Evolutionary conservation across 2,329 filamentous ascomycete species (phyloP), one percentile per base, ranked within the genome.

Genomic region (Scedosporium boydii): DNA sequence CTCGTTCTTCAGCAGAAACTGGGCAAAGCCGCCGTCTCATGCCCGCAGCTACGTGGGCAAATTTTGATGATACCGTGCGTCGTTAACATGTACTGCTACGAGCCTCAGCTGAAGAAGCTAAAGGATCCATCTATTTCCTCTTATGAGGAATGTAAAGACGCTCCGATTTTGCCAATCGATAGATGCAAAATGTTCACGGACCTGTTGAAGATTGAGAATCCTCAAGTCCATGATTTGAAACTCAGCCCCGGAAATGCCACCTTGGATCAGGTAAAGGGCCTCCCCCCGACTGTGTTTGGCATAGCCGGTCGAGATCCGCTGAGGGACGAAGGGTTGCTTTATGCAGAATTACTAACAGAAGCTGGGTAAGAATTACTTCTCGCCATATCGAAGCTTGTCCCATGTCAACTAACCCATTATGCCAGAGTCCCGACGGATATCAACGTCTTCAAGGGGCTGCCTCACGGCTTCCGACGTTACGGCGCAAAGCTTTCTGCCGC

Each of bases 41-140:
- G 70, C 16, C 73, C 66, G 60, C 65, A 70, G 1, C 70, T 83
- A 60, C 75, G 76, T 0, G 83, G 83, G 0, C 82, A 84, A 64
- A 71, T 83, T 0, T 67, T 83, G 2, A 78, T 80, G 72, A 82
- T 82, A 10, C 80, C 81, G 0, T 75, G 73, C 4, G 56, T 83
- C n/a, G 74, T 77, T 12, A 64, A 68, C 29, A 57, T 64, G 29
- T 65, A 69, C 29, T 69, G 4, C 62, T 72, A 46, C 67, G 70
- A 9, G 55, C 68, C 71, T 3, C 72, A 76, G 14, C 34, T 77
- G 6, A 68, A 67, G 10, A 70, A 72, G 64, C 67, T 81, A 58
- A 72, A 70, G 18, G 71, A 75, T 21, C 73, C 69, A 0, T 70
- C 71, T 0, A 53, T 78, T 1, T 82, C 80, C 0, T 81, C 78